Conservation (phyloP, 768 basidiomycete genomes). For the Termitomyces sp. region DNA sequence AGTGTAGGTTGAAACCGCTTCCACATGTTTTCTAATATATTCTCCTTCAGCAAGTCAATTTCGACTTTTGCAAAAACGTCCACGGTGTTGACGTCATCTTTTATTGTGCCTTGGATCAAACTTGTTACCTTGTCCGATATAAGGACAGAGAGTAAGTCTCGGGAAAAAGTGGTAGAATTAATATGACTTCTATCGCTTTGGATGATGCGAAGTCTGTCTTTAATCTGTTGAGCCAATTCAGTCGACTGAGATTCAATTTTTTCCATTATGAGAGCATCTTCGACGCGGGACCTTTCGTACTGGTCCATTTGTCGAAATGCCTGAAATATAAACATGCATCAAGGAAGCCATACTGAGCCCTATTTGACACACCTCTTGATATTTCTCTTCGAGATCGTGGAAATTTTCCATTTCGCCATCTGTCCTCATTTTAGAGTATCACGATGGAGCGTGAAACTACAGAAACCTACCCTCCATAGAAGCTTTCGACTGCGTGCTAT, state of each 20-base stretch:
- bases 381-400: neutral
- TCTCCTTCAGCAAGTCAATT: neutral
- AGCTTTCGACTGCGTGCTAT: neutral
- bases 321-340: neutral
- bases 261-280: neutral
- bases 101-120: neutral
- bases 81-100: neutral
- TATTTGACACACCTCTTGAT: neutral
- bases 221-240: neutral
- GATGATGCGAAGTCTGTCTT: neutral
- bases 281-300: conserved; percentile 2
- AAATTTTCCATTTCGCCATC: neutral
- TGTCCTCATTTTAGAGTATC: neutral
- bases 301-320: conserved; percentile 1
- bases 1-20: neutral
- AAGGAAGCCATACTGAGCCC: too few species aligned
- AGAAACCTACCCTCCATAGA: neutral
- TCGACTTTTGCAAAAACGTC: neutral
- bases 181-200: neutral
- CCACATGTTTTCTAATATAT: neutral
- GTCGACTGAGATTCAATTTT: neutral
- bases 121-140: conserved; percentile 3
- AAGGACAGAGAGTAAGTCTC: neutral
- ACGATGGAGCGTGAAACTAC: neutral
- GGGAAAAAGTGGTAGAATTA: neutral